Conservation (phyloP, 2,329 filamentous ascomycete species). For the Chaetomium strumarium region DNA sequence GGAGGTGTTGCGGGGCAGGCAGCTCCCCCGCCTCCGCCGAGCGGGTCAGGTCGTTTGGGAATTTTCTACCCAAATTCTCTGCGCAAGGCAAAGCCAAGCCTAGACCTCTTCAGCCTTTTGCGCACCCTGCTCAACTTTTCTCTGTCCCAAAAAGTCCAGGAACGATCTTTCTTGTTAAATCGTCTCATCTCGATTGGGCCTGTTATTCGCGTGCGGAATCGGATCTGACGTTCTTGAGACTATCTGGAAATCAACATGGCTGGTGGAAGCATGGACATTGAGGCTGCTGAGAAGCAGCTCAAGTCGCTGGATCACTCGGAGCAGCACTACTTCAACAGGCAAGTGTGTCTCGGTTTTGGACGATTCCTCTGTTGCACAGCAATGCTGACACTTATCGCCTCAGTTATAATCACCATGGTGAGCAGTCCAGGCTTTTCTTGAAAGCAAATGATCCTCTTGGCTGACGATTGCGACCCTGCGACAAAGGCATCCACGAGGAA, state of each 20-base stretch:
- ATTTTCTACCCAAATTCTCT: conserved; percentile 26
- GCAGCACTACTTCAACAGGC: conserved; percentile 99
- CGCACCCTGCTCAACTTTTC: neutral
- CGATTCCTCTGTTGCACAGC: conserved; percentile 3
- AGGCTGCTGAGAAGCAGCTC: conserved; percentile 56
- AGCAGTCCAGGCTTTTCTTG: conserved; percentile 43
- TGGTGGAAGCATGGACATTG: conserved; percentile 51
- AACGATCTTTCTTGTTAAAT: neutral
- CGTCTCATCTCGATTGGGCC: neutral
- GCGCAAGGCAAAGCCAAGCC: conserved; percentile 17
- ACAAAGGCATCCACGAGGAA: conserved; percentile 86
- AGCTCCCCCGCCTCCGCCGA: conserved; percentile 20
- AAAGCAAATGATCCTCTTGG: conserved; percentile 4
- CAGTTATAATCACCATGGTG: conserved; percentile 92
- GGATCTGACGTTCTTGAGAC: neutral
- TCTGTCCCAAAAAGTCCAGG: neutral
- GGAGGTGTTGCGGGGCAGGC: conserved; percentile 17
- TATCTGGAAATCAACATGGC: conserved; percentile 31
- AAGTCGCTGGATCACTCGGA: conserved; percentile 84
- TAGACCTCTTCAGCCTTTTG: conserved; percentile 5
- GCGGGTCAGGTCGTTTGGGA: conserved; percentile 16
- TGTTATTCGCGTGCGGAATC: neutral
- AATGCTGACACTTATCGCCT: conserved; percentile 33
- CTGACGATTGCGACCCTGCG: conserved; percentile 31
- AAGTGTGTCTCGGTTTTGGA: conserved; percentile 17